Evolutionary conservation across 1,139 yeast species (phyloP), one percentile per base, ranked within the genome.

Genomic region (Yamadazyma buinensis): DNA sequence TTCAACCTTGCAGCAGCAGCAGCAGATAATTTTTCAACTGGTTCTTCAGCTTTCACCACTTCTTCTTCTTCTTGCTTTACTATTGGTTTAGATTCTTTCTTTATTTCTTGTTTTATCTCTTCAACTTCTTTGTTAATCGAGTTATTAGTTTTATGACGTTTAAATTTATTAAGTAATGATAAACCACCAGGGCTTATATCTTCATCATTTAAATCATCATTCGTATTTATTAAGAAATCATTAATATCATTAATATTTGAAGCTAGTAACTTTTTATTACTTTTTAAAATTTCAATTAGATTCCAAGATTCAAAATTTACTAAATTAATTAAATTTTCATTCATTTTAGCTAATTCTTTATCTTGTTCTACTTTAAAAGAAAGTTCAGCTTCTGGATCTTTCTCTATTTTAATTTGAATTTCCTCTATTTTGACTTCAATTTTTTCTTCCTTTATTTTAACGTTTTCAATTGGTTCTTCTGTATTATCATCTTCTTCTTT

Each of bases 1-100:
- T 88, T 77, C 63, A 88, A 72, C 54, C 97, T 72, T 1, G 98
- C 96, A 39, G 85, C 83, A 28, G 72, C 64, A 12, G 64, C 69
- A 6, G 61, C 55, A 2, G 46, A 38, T 9, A 33, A 28, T 13
- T 26, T 37, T 27, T 61, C 54, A 15, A 44, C 44, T 14, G 41
- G 30, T 2, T 44, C 28, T 3, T 38, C 33, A 5, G 47, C 31
- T 12, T 48, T 40, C 41, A 40, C 28, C 30, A 38, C 33, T 31
- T 29, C 27, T 30, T 35, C 23, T 39, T 26, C 7, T 34, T 43
- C 49, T 35, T 27, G 32, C 28, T 42, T 43, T n/a, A 40, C 34
- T 11, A 37, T 26, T 35, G 40, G 34, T 31, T 29, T 33, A 38
- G 26, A 10, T 35, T 41, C 49, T 32, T 27, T 29, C 21, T 40